These are phyloP conservation scores for Arctostaphylos glauca DNA, from an alignment of 148 eudicot genomes.

Conservation along the genomic window DNA sequence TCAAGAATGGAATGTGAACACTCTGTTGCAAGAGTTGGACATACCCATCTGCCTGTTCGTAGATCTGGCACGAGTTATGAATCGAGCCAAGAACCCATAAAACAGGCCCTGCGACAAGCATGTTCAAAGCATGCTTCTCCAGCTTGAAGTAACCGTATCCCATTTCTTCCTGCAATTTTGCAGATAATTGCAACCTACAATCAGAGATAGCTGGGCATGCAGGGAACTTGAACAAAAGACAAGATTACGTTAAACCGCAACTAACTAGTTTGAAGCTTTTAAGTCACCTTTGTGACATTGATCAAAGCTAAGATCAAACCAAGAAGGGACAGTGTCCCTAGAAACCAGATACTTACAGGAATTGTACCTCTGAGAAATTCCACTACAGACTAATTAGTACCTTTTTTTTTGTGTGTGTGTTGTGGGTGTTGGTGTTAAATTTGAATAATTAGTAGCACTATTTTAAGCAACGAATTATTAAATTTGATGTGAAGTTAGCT, in stretches of 20 bases:
- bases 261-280: not conserved
- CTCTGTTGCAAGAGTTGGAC: slow-evolving; percentile 71
- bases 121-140: slow-evolving; percentile 55
- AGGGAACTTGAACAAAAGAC: not conserved
- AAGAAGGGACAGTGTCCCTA: not conserved
- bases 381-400: no score
- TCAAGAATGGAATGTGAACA: slow-evolving; percentile 70
- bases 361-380: no score
- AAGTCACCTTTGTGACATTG: not conserved
- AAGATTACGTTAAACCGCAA: not conserved
- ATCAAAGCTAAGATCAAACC: not conserved
- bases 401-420: no score
- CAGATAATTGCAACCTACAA: not conserved
- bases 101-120: slow-evolving; percentile 68
- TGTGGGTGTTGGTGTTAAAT: no score
- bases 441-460: no score
- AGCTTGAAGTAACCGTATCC: slow-evolving; percentile 34
- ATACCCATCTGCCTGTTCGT: slow-evolving; percentile 83
- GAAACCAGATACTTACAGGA: not conserved
- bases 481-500: no score
- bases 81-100: slow-evolving; percentile 81
- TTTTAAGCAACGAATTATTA: no score
- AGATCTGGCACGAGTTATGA: slow-evolving; percentile 79
- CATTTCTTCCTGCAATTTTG: slow-evolving; percentile 51
- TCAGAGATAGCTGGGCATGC: not conserved